Conservation (phyloP, 257 asterid species). For the Ehretia macrophylla region DNA sequence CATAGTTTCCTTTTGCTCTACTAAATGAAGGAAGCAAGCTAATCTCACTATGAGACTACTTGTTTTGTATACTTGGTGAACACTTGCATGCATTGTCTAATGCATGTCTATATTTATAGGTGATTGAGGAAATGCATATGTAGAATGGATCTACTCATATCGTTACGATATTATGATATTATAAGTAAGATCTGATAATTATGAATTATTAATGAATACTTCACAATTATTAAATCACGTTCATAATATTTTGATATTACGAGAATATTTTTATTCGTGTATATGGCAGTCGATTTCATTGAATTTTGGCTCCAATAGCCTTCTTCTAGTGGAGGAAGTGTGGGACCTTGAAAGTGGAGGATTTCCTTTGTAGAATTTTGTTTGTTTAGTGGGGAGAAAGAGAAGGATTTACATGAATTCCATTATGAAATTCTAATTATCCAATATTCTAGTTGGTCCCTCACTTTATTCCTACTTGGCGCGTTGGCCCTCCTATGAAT, state of each 20-base stretch:
- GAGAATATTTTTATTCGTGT: too few relatives aligned
- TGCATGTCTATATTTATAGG: conserved; percentile 2
- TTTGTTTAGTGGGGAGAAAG: conserved; percentile 9
- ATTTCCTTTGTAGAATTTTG: conserved; percentile 2
- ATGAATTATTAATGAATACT: too few relatives aligned
- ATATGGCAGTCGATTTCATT: not conserved
- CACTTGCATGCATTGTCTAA: not conserved
- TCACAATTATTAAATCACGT: too few relatives aligned
- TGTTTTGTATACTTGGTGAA: too few relatives aligned
- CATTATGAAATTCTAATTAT: not conserved
- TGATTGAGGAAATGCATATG: too few relatives aligned
- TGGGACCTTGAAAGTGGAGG: conserved; percentile 11
- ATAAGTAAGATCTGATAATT: too few relatives aligned
- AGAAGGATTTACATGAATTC: not conserved
- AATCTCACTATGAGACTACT: not conserved
- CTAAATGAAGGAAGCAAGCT: not conserved
- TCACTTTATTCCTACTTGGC: conserved; percentile 10
- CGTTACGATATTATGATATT: too few relatives aligned
- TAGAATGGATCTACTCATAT: too few relatives aligned
- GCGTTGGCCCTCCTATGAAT: conserved; percentile 14
- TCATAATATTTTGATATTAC: too few relatives aligned
- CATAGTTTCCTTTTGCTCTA: conserved; percentile 20
- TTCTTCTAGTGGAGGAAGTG: conserved; percentile 23
- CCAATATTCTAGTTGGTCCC: too few relatives aligned
- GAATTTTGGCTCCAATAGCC: not conserved